phyloP scores from a whole-genome alignment of 495 filamentous ascomycete species.

The Trichoderma erinaceum region DNA sequence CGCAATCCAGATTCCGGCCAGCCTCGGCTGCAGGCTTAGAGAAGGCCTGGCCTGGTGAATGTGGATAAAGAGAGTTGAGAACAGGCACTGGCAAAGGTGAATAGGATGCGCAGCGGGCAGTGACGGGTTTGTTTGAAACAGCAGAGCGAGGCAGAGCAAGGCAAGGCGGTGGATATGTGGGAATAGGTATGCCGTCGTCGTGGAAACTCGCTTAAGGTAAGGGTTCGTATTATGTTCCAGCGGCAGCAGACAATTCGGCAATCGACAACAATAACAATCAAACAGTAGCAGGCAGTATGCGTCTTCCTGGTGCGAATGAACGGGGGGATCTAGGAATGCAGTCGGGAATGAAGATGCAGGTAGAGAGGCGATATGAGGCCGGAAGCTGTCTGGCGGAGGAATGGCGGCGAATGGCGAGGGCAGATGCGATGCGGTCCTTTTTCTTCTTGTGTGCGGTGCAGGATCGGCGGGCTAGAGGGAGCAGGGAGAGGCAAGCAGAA shows the following conservation, averaged over 20 bases:
- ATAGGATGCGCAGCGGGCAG: not conserved
- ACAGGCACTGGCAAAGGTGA: not conserved
- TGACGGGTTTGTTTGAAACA: not conserved
- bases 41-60: not conserved
- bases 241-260: not conserved
- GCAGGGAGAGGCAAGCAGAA: too few species aligned
- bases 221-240: conserved; percentile 6
- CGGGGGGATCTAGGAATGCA: too few species aligned
- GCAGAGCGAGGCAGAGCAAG: not conserved
- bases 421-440: too few species aligned
- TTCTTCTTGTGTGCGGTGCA: too few species aligned
- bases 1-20: conserved; percentile 1
- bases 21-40: not conserved
- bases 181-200: not conserved
- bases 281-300: not conserved
- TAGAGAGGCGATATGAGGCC: too few species aligned
- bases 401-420: too few species aligned
- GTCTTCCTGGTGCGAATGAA: not conserved
- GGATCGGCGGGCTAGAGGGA: too few species aligned
- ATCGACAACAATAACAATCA: not conserved
- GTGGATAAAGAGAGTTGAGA: not conserved
- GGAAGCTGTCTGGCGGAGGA: too few species aligned
- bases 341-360: too few species aligned
- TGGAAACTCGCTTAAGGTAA: conserved; percentile 10
- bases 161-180: not conserved